phyloP scores from a whole-genome alignment of 106 monocot species.

The Alisma plantagoaquatica region DNA sequence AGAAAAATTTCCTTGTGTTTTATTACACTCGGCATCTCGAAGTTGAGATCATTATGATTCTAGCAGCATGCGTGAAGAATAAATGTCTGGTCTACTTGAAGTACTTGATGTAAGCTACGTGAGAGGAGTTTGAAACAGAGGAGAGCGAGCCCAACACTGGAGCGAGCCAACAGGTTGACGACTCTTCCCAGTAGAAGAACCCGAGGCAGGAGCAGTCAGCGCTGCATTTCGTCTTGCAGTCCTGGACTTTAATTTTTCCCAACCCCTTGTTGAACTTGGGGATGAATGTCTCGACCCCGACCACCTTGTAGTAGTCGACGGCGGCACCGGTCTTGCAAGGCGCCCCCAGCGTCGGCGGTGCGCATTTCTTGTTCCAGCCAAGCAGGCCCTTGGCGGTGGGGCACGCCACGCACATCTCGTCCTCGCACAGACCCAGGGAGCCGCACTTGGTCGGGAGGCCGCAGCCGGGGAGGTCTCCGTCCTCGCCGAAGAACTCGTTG shows the following conservation, averaged over 20 bases:
- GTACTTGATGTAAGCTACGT: conserved; percentile 17
- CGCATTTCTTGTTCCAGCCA: conserved; percentile 36
- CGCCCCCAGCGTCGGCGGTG: conserved; percentile 4
- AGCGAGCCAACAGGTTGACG: conserved; percentile 15
- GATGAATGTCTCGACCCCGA: conserved; percentile 45
- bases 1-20: no score
- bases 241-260: conserved; percentile 20
- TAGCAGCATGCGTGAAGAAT: no score
- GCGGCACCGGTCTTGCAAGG: background rate
- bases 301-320: conserved; percentile 34
- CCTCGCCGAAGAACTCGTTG: conserved; percentile 4
- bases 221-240: conserved; percentile 41
- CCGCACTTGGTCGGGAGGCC: conserved; percentile 38
- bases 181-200: conserved; percentile 37
- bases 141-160: conserved; percentile 8
- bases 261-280: conserved; percentile 19
- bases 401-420: conserved; percentile 59
- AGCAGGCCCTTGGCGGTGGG: conserved; percentile 29
- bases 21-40: no score
- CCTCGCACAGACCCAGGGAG: conserved; percentile 31
- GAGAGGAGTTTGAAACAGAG: conserved; percentile 9
- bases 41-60: no score
- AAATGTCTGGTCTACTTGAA: no score
- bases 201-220: conserved; percentile 26
- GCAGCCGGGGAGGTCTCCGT: conserved; percentile 20